Base-by-base conservation (phyloP, 2,329 filamentous ascomycete species). In the Ambrosiella xylebori region DNA sequence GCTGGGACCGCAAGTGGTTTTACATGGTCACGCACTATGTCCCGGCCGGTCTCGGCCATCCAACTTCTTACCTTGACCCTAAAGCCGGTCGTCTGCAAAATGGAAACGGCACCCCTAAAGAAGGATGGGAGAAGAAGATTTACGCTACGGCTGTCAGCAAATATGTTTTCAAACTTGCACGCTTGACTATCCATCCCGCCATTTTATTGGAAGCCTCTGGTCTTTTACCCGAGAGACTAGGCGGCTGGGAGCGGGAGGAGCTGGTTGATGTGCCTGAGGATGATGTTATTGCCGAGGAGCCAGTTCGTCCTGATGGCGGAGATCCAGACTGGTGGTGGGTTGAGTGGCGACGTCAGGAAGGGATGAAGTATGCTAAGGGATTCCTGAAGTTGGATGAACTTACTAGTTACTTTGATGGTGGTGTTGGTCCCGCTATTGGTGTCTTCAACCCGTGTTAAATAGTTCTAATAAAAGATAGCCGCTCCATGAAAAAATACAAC, bases 161-260 rank as follows among this genome's bases (percentile, higher is more conserved):
- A 72, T 91, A 91, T 68, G 86, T 91, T 45, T 82, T 88, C 68
- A 91, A 91, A 73, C 76, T 88, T 58, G 86, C 85, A 0, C 76
- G 91, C 27, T 75, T 93, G 65, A 97, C 91, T 0, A 80, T 97
- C 3, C 81, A 90, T 63, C 90, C 93, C 0, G 85, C 89, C 63
- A 75, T 86, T 52, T 75, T 91, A 7, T 74, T 97, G 35, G 74
- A 79, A 49, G 78, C 83, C 40, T 84, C 84, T 54, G 81, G 82
- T 1, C 73, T 96, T 67, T 72, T 97, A 55, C 93, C 93, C 0
- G 72, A 77, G 59, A 76, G 82, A 53, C 88, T 88, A 0, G 81
- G 78, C 9, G 84, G 82, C 19, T 84, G 81, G 81, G 71, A 71
- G 6, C 66, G 70, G 35, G 67, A 70, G 45, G 65, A 70, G 37